These are phyloP conservation scores for Astrephomene gubernaculifera DNA, from an alignment of 139 green algal species.

Conservation along the genomic window DNA sequence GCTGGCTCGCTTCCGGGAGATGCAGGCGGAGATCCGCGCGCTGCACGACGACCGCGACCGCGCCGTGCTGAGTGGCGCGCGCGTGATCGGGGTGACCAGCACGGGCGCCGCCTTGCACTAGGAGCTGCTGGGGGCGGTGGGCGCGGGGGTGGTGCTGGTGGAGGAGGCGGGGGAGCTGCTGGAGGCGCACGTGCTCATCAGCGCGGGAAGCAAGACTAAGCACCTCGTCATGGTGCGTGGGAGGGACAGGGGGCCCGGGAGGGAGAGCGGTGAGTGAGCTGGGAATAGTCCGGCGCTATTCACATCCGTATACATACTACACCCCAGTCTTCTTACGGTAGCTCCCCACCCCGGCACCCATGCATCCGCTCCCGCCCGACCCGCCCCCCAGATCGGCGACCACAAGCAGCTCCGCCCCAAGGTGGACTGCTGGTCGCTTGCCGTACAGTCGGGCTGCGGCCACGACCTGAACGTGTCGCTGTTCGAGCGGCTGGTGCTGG, in stretches of 20 bases:
- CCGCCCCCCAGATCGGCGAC: constrained; percentile 66
- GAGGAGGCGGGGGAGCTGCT: constrained; percentile 87
- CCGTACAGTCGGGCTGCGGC: constrained; percentile 62
- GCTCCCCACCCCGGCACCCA: not conserved
- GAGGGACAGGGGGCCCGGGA: not conserved
- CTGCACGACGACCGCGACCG: constrained; percentile 36
- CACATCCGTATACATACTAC: too few species aligned
- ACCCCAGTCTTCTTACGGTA: not conserved
- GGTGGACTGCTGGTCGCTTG: constrained; percentile 71
- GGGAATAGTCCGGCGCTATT: too few species aligned
- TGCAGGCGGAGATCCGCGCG: constrained; percentile 34
- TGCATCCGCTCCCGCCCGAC: too few species aligned
- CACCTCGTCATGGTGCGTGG: constrained; percentile 76
- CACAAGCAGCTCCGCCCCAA: constrained; percentile 86
- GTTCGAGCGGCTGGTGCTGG: constrained; percentile 81
- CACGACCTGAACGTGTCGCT: constrained; percentile 82
- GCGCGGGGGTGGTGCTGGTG: constrained; percentile 71
- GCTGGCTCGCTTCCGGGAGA: constrained; percentile 15
- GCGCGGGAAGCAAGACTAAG: constrained; percentile 63
- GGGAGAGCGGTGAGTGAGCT: not conserved
- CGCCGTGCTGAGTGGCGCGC: constrained; percentile 3
- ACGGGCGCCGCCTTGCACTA: constrained; percentile 58
- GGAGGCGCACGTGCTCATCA: constrained; percentile 80
- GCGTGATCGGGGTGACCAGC: constrained; percentile 65
- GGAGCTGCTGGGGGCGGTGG: constrained; percentile 44